Conservation (phyloP, 192 early-diverging fungal genomes). For the Entomortierella beljakovae region DNA sequence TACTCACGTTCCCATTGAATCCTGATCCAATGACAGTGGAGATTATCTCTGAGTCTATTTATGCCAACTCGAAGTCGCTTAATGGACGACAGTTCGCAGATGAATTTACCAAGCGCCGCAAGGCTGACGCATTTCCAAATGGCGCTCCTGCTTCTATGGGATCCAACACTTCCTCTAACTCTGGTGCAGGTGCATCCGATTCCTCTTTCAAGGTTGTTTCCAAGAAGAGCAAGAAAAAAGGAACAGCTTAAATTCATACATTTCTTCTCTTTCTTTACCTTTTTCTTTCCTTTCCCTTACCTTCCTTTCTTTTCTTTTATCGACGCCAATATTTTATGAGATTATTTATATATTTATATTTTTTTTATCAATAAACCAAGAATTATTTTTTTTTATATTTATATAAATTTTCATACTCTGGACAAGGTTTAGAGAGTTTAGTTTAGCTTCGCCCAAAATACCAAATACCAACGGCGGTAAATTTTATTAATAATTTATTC, state of each 20-base stretch:
- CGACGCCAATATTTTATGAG: too few species aligned
- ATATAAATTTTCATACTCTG: too few species aligned
- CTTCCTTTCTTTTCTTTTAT: too few species aligned
- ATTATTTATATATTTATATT: too few species aligned
- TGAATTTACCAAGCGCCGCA: constrained; percentile 82
- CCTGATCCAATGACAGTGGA: constrained; percentile 71
- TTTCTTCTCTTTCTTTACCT: too few species aligned
- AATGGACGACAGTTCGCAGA: constrained; percentile 83
- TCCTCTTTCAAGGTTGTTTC: constrained; percentile 56
- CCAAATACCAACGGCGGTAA: background rate
- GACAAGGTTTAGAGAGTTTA: too few species aligned
- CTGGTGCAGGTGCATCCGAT: constrained; percentile 23
- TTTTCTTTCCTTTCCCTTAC: too few species aligned
- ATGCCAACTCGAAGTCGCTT: constrained; percentile 77
- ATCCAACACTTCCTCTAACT: background rate
- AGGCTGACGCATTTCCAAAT: constrained; percentile 67
- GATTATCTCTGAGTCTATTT: constrained; percentile 81
- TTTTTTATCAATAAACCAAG: too few species aligned
- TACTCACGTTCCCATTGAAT: constrained; percentile 80
- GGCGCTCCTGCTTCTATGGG: constrained; percentile 27
- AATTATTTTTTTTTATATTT: too few species aligned
- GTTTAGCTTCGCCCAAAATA: too few species aligned
- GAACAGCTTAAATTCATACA: constrained; percentile 17
- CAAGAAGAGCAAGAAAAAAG: constrained; percentile 61
- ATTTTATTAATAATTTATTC: background rate